These are phyloP conservation scores for Aechmea fasciata DNA, from an alignment of 176 grass and related monocot species.

Conservation along the genomic window DNA sequence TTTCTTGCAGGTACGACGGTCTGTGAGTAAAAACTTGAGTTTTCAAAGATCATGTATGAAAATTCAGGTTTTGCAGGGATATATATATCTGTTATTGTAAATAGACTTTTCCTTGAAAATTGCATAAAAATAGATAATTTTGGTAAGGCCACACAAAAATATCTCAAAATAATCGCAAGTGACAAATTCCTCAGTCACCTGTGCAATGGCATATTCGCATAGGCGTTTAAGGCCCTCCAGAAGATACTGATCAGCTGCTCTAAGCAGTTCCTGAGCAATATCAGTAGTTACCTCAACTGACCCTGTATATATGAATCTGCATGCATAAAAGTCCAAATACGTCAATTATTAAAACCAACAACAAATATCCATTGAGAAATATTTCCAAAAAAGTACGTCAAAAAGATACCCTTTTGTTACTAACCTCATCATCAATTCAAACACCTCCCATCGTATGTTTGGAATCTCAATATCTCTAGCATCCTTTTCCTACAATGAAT, in stretches of 20 bases:
- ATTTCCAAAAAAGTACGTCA: neutral
- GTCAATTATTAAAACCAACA: neutral
- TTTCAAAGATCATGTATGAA: too few species aligned
- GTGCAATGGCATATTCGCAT: constrained; percentile 89
- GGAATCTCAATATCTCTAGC: constrained; percentile 99
- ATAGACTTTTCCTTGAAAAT: too few species aligned
- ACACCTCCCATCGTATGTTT: constrained; percentile 88
- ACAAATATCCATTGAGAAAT: neutral
- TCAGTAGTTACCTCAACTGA: constrained; percentile 70
- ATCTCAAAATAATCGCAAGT: constrained; percentile 7
- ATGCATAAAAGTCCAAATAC: constrained; percentile 22
- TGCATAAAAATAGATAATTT: too few species aligned
- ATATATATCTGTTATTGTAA: too few species aligned
- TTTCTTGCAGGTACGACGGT: too few species aligned
- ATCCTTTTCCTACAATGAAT: constrained; percentile 76
- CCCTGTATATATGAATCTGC: constrained; percentile 98
- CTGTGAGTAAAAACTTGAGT: too few species aligned
- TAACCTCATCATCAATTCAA: constrained; percentile 99
- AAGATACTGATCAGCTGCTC: constrained; percentile 95
- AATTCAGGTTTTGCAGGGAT: too few species aligned
- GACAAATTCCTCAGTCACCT: constrained; percentile 37
- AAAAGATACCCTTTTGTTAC: neutral
- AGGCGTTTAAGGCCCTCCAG: constrained; percentile 96
- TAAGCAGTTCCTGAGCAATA: constrained; percentile 89
- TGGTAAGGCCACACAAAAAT: constrained; percentile 3